Percentiles rank a stretch among this genome's conserved stretches.
phyloP scores from a whole-genome alignment of 805 yeast species.

The Starmerella scarabaei region DNA sequence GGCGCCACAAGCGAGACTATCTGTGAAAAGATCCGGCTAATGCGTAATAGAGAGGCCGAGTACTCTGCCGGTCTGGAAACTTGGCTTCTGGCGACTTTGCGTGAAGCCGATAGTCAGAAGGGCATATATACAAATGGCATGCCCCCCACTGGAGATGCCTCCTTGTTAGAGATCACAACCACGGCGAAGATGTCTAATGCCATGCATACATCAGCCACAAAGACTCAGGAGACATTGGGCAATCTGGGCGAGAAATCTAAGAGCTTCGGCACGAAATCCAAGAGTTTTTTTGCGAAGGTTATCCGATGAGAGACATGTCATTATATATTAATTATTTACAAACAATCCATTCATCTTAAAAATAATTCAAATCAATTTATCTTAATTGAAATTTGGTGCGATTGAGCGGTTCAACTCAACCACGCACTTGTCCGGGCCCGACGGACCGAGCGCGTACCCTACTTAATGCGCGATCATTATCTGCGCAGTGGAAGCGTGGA shows the following conservation, averaged over 20 bases:
- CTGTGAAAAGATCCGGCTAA: slow-evolving; percentile 21
- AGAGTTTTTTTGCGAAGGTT: slow-evolving; percentile 27
- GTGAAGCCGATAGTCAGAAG: slow-evolving; percentile 6
- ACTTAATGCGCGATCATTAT: too few relatives aligned
- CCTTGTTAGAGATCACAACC: slow-evolving; percentile 18
- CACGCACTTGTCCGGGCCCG: too few relatives aligned
- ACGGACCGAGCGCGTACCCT: too few relatives aligned
- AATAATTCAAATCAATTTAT: too few relatives aligned
- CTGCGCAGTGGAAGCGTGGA: too few relatives aligned
- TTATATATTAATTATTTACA: neutral
- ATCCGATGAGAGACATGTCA: slow-evolving; percentile 8
- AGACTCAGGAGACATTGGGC: slow-evolving; percentile 23
- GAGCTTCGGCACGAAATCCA: slow-evolving; percentile 19
- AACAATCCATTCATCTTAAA: neutral
- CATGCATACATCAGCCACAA: slow-evolving; percentile 17
- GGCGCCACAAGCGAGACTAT: slow-evolving; percentile 23
- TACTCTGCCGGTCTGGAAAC: slow-evolving; percentile 26
- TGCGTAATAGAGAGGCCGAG: slow-evolving; percentile 25
- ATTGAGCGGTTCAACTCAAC: too few relatives aligned
- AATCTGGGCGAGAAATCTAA: slow-evolving; percentile 27
- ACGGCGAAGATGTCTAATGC: slow-evolving; percentile 22
- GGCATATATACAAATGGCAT: slow-evolving; percentile 22
- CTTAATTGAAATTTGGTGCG: too few relatives aligned
- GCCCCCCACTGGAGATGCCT: slow-evolving; percentile 22
- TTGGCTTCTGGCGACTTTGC: slow-evolving; percentile 23